Conservation (phyloP, 768 basidiomycete genomes). For the Cantharellus anzutake region DNA sequence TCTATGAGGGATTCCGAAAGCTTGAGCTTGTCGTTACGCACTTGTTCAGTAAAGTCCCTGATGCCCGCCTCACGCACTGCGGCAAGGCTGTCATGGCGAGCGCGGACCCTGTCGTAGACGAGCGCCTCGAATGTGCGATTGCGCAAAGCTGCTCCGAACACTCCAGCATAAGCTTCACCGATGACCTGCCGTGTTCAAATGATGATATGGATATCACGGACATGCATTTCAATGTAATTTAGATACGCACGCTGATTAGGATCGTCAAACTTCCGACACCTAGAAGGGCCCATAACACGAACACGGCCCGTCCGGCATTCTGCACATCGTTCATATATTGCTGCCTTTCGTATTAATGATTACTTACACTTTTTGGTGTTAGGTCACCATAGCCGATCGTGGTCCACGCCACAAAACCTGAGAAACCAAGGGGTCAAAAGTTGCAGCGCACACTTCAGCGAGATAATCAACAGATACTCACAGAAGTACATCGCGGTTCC, state of each 20-base stretch:
- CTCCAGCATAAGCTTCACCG: background rate
- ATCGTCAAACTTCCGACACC: constrained; percentile 64
- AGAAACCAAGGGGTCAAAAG: background rate
- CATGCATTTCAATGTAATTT: constrained; percentile 23
- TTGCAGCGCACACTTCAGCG: background rate
- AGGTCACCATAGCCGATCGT: constrained; percentile 28
- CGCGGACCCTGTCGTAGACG: background rate
- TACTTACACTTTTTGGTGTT: constrained; percentile 31
- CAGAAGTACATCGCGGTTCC: constrained; percentile 55
- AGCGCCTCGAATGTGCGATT: background rate
- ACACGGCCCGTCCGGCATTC: constrained; percentile 46
- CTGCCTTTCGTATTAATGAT: too few relatives aligned
- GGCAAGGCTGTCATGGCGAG: background rate
- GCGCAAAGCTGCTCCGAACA: background rate
- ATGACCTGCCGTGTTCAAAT: background rate
- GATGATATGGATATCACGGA: constrained; percentile 11
- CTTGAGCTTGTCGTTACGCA: background rate
- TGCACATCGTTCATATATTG: too few relatives aligned
- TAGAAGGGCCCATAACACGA: constrained; percentile 59
- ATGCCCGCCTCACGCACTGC: background rate
- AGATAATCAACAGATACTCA: constrained; percentile 17
- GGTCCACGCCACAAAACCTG: background rate
- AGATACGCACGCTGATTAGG: constrained; percentile 21
- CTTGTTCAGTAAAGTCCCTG: background rate
- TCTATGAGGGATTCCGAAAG: background rate